These are phyloP conservation scores for Pleurotus eryngii DNA, from an alignment of 768 basidiomycete genomes.

Conservation along the genomic window DNA sequence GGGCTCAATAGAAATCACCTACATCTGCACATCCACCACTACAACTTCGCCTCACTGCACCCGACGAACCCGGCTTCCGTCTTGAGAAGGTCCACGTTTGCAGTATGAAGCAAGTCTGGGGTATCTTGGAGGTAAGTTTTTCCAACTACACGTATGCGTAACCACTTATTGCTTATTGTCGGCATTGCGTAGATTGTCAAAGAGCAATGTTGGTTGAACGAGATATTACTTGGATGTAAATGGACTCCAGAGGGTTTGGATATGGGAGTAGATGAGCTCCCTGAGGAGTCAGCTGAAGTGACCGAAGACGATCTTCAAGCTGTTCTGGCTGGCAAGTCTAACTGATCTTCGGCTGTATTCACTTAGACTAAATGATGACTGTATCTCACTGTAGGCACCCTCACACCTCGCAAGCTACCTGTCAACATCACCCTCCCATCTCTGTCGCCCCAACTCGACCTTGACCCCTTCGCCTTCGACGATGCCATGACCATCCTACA, in stretches of 20 bases:
- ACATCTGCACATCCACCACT: slow-evolving; percentile 67
- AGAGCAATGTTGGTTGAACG: slow-evolving; percentile 85
- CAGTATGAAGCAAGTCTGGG: slow-evolving; percentile 72
- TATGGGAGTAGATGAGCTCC: slow-evolving; percentile 20
- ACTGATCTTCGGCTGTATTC: too few relatives aligned
- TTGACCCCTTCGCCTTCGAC: slow-evolving; percentile 34
- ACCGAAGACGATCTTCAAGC: slow-evolving; percentile 60
- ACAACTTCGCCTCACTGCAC: slow-evolving; percentile 59
- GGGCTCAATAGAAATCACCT: slow-evolving; percentile 51
- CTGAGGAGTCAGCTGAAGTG: slow-evolving; percentile 30
- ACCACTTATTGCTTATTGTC: slow-evolving; percentile 4
- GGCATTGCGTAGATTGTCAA: slow-evolving; percentile 53
- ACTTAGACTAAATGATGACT: neutral
- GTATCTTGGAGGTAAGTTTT: slow-evolving; percentile 60
- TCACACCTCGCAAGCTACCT: slow-evolving; percentile 60
- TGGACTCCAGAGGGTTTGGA: slow-evolving; percentile 58
- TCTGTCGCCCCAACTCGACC: slow-evolving; percentile 37
- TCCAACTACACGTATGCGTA: neutral
- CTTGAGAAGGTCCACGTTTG: slow-evolving; percentile 70
- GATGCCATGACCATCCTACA: slow-evolving; percentile 17
- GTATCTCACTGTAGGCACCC: slow-evolving; percentile 36
- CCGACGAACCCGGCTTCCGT: slow-evolving; percentile 74
- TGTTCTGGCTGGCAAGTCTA: slow-evolving; percentile 53
- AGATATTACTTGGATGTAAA: slow-evolving; percentile 52
- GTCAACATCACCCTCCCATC: slow-evolving; percentile 67